These are phyloP conservation scores for Cudoniella acicularis DNA, from an alignment of 495 filamentous ascomycete species.

Conservation along the genomic window DNA sequence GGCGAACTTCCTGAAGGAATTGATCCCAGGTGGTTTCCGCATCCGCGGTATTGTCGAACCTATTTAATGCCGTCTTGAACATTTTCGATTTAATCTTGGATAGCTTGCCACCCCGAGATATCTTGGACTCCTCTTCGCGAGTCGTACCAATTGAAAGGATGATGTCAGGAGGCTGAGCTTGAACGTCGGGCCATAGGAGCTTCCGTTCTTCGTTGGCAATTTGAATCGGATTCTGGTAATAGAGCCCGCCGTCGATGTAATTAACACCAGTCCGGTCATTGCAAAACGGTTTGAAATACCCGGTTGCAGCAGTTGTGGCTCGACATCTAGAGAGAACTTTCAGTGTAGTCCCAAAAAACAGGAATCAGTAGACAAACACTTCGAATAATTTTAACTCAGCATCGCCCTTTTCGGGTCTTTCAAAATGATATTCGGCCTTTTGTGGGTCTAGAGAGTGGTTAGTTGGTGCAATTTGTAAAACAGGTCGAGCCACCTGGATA, in stretches of 20 bases:
- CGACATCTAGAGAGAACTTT: conserved; percentile 30
- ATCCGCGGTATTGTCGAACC: no score
- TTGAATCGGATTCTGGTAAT: conserved; percentile 43
- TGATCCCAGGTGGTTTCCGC: no score
- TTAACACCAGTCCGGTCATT: conserved; percentile 32
- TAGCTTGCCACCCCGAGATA: no score
- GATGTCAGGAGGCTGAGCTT: conserved; percentile 37
- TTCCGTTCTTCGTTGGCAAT: conserved; percentile 44
- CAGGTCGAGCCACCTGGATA: no score
- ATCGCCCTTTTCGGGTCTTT: conserved; percentile 37
- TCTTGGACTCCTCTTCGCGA: no score
- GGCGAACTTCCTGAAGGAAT: no score
- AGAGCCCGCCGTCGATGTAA: conserved; percentile 44
- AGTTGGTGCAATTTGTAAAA: no score
- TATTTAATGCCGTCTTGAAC: no score
- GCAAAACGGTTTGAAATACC: conserved; percentile 43
- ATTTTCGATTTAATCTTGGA: no score
- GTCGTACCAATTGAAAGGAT: conserved; percentile 48
- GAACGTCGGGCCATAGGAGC: conserved; percentile 42
- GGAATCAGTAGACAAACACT: conserved; percentile 33
- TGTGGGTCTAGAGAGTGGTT: no score
- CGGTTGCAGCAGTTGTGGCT: conserved; percentile 46
- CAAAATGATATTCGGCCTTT: conserved; percentile 41
- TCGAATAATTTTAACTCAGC: conserved; percentile 46
- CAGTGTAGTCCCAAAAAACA: not conserved